Evolutionary conservation across 1,284 basidiomycete genomes (phyloP).

Genomic region (Ganoderma boninense): DNA sequence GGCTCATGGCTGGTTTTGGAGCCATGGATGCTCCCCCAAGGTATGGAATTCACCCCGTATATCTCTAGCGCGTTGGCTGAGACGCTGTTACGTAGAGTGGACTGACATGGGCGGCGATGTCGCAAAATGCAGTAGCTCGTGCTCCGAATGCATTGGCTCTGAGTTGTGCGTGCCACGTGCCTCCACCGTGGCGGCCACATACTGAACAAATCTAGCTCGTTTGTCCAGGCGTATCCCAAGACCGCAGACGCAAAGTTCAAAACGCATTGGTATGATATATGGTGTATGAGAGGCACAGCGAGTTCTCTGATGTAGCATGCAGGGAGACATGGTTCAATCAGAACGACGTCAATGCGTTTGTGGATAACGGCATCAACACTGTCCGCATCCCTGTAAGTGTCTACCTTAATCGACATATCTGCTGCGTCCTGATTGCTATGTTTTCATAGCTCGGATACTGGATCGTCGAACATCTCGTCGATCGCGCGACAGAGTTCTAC

Average conservation of each 20-base stretch:
- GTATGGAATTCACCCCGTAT: slow-evolving; percentile 37
- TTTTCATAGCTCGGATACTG: slow-evolving; percentile 76
- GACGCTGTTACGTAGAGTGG: slow-evolving; percentile 56
- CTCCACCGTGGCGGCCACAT: neutral
- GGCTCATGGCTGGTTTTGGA: slow-evolving; percentile 71
- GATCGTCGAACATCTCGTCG: slow-evolving; percentile 77
- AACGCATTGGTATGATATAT: slow-evolving; percentile 63
- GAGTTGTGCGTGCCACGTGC: slow-evolving; percentile 56
- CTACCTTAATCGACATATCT: neutral
- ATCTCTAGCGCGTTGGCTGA: neutral
- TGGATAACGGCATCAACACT: slow-evolving; percentile 69
- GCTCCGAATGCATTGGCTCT: slow-evolving; percentile 62
- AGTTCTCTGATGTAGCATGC: slow-evolving; percentile 7
- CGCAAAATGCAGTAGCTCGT: slow-evolving; percentile 51
- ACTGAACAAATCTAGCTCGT: slow-evolving; percentile 49
- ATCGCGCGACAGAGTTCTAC: slow-evolving; percentile 67
- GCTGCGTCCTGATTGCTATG: neutral
- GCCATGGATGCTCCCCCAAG: slow-evolving; percentile 75
- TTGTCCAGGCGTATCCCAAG: slow-evolving; percentile 65
- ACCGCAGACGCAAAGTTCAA: slow-evolving; percentile 68
- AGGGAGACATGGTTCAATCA: slow-evolving; percentile 78
- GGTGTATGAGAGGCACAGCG: slow-evolving; percentile 23
- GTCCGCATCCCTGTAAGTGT: slow-evolving; percentile 74
- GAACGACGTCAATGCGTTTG: slow-evolving; percentile 62
- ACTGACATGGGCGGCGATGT: slow-evolving; percentile 67